Conservation (phyloP, 1,284 basidiomycete species). For the Moesziomyces parantarcticus region DNA sequence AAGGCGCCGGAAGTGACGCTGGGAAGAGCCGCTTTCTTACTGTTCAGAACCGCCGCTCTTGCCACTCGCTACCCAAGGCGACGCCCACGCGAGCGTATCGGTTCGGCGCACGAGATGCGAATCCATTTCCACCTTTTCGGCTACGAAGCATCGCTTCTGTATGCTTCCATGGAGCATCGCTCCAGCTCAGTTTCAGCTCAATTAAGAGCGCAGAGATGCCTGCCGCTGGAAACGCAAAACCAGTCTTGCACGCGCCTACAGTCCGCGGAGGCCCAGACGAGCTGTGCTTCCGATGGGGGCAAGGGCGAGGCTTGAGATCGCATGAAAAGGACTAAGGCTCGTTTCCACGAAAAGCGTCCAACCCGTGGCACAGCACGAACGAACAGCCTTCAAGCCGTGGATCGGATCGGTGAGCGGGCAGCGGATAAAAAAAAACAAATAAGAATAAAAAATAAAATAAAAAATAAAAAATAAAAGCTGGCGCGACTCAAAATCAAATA, state of each 20-base stretch:
- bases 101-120: not conserved
- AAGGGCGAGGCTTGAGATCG: conserved; percentile 9
- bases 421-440: not conserved
- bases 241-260: not conserved
- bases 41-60: not conserved
- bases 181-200: too few species aligned
- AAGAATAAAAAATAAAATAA: not conserved
- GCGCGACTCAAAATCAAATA: too few species aligned
- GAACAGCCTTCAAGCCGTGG: not conserved
- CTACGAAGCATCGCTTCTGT: too few species aligned
- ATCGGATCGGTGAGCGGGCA: not conserved
- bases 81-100: not conserved
- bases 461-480: too few species aligned
- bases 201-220: too few species aligned
- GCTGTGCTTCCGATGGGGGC: not conserved
- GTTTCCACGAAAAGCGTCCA: not conserved
- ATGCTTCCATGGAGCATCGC: too few species aligned
- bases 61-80: not conserved
- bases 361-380: not conserved
- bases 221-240: too few species aligned
- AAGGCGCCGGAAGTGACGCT: not conserved
- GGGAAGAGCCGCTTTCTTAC: not conserved
- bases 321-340: conserved; percentile 10
- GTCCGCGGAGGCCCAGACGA: not conserved
- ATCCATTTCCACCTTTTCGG: not conserved